Base-by-base conservation (phyloP, 805 yeast species). In the Gaillardinia entomophila region DNA sequence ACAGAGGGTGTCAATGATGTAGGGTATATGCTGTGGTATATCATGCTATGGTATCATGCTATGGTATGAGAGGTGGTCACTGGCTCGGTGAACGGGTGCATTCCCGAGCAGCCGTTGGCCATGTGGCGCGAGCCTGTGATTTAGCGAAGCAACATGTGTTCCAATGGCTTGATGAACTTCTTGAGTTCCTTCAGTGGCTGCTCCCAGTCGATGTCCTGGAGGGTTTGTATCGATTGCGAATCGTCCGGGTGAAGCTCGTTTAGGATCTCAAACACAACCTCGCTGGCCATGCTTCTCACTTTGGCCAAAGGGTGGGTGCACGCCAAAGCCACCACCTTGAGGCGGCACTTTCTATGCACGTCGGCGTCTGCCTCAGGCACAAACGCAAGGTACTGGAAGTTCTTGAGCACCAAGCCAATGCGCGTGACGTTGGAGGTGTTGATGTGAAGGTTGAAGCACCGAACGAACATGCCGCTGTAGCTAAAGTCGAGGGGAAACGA, bases 391-490 rank as follows among this genome's bases (percentile, higher is more conserved):
- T 57, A 55, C 4, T 66, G 68, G 40, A 79, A 69, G 0, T 76
- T 39, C 31, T 60, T 54, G 4, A 77, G 46, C 0, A 71, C 68
- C 11, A 61, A 43, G 1, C 51, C 42, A 1, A 76, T 38, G 26
- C 77, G 50, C 0, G 52, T 35, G 6, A 59, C 28, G 31, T 63
- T 66, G 4, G 62, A 48, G 1, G 76, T 71, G 36, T 69, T 70
- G 22, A 81, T 55, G 33, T 79, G 81, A 22, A 77, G 50, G 46
- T 81, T 81, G 57, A 67, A 77, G 4, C 73, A 53, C 19, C 77
- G 55, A 1, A 73, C 60, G 28, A 61, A 73, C 4, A 78, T 49
- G 1, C 62, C 54, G 24, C 58, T 45, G 13, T 53, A 44, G 16
- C 50, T 45, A 27, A 60, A 57, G 2, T 26, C 34, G 0, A 11